These are phyloP conservation scores for Claviceps fusiformis DNA, from an alignment of 2,329 filamentous ascomycete genomes.

Conservation along the genomic window DNA sequence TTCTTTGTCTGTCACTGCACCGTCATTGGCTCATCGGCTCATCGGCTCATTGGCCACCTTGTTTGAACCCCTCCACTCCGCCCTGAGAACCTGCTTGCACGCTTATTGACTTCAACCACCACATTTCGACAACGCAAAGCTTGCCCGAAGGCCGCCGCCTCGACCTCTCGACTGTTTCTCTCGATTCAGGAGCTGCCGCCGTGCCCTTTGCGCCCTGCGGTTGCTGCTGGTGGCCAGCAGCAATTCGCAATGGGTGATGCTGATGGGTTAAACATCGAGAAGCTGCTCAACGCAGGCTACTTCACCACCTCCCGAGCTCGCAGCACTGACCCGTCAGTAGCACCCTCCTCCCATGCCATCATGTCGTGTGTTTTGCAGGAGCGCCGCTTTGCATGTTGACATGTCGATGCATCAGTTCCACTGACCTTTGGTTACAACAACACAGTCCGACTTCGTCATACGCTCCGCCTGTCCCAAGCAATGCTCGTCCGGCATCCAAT, in stretches of 20 bases:
- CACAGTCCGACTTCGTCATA: conserved; percentile 7
- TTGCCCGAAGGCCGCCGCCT: too few species aligned
- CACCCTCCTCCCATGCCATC: background rate
- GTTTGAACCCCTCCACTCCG: too few species aligned
- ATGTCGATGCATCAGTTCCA: background rate
- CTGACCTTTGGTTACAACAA: background rate
- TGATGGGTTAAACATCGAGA: conserved; percentile 29
- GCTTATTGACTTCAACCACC: too few species aligned
- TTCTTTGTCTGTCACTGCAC: too few species aligned
- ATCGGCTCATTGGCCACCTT: too few species aligned
- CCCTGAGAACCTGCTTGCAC: too few species aligned
- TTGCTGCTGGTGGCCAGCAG: conserved; percentile 1
- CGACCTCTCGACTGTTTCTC: too few species aligned
- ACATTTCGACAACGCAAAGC: too few species aligned
- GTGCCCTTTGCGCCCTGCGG: too few species aligned
- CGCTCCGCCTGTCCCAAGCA: conserved; percentile 8
- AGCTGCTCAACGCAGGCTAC: conserved; percentile 34
- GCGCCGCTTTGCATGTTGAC: background rate
- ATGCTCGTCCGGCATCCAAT: conserved; percentile 8
- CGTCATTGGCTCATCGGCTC: too few species aligned
- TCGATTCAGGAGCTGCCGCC: too few species aligned
- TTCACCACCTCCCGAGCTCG: conserved; percentile 34
- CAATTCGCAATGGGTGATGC: conserved; percentile 27
- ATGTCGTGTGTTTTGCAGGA: background rate
- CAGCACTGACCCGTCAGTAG: conserved; percentile 16